These are phyloP conservation scores for Neonectria faginata DNA, from an alignment of 2,329 filamentous ascomycete genomes.

Conservation along the genomic window DNA sequence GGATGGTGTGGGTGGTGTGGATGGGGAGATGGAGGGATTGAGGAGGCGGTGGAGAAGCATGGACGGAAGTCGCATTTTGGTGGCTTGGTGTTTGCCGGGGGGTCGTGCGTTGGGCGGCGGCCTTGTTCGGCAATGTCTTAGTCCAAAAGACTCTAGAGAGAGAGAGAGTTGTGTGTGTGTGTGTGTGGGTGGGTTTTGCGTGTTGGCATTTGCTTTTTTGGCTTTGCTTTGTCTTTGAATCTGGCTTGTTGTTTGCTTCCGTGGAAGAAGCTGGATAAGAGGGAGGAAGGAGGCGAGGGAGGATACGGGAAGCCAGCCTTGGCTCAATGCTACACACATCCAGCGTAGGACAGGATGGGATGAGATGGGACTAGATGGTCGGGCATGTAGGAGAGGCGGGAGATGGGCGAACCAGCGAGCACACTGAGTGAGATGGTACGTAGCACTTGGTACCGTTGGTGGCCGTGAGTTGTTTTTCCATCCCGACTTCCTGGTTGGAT, in stretches of 20 bases:
- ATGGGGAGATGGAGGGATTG: constrained; percentile 15
- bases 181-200: background rate
- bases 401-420: constrained; percentile 1
- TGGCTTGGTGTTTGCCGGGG: constrained; percentile 18
- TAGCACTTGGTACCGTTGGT: too few species aligned
- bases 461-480: constrained; percentile 35
- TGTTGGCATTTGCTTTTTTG: background rate
- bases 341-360: too few species aligned
- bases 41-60: constrained; percentile 22
- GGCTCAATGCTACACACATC: too few species aligned
- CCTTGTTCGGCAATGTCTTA: constrained; percentile 19
- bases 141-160: background rate
- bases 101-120: constrained; percentile 13
- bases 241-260: background rate
- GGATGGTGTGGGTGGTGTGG: background rate
- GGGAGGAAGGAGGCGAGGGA: background rate
- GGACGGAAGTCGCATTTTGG: constrained; percentile 25
- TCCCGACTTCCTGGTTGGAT: constrained; percentile 40
- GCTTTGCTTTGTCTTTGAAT: background rate
- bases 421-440: background rate
- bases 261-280: background rate
- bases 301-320: background rate
- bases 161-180: background rate
- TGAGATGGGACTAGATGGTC: too few species aligned
- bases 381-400: background rate